Base-by-base conservation (phyloP, 306 rosid genomes). In the Vigna mungo region DNA sequence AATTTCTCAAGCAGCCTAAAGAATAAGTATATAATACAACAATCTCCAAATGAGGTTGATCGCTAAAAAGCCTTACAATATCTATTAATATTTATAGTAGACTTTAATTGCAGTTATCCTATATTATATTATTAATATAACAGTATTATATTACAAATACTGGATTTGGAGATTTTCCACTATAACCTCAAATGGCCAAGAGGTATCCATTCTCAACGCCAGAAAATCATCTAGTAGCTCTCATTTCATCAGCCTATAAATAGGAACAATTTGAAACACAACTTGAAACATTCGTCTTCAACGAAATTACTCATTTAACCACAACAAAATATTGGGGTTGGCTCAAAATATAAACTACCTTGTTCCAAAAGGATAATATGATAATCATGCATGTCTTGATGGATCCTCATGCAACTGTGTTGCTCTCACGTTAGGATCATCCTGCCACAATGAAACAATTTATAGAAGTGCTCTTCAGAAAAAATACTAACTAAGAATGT, bases 331-430 rank as follows among this genome's bases (percentile, higher is more conserved):
- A 63, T 46, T 72, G 60, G 73, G 55, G 18, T 78, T 65, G 62
- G 49, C 39, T 66, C 39, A 36, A 81, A 27, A 68, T 60, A 27
- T 56, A 55, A 68, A 65, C 54, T 83, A 82, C 90, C 84, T 73
- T 76, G 51, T 49, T 74, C 23, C 5, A 9, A 77, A 25, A 72
- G 72, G 77, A 54, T 21, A n/a, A 72, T 55, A 58, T 60, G 63
- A 43, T 39, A 76, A 46, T 88, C 87, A 95, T 17, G 91, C 90
- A 62, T 92, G 99, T 76, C 99, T 90, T 53, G 99, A 87, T 75
- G 95, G 90, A 84, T 95, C 99, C 70, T 95, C 97, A 21, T 95
- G 99, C 89, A 95, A 83, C 56, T 94, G 88, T 37, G 93, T 75
- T n/a, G 97, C 81, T 88, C 99, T 90, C 53, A 90, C 97, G 70